phyloP scores from a whole-genome alignment of 805 yeast species.

The Pichia exigua region DNA sequence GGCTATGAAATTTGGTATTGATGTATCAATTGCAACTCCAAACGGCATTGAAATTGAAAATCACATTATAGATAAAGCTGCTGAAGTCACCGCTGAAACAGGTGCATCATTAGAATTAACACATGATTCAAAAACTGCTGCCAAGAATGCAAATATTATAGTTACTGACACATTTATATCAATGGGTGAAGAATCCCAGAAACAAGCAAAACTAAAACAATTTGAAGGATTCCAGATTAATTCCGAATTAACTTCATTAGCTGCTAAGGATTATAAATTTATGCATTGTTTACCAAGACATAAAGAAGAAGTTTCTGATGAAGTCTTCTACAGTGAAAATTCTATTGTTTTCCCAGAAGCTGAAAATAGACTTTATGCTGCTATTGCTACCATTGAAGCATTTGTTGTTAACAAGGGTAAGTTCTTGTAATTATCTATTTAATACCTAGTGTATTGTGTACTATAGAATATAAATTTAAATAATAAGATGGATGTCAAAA shows the following conservation, averaged over 20 bases:
- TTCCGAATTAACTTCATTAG: constrained; percentile 53
- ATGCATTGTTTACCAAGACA: constrained; percentile 99
- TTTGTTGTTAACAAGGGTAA: constrained; percentile 82
- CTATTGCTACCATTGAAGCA: constrained; percentile 86
- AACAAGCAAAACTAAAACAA: constrained; percentile 60
- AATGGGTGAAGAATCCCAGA: constrained; percentile 93
- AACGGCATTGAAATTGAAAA: constrained; percentile 55
- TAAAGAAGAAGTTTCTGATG: constrained; percentile 88
- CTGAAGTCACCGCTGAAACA: constrained; percentile 40
- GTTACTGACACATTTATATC: constrained; percentile 98
- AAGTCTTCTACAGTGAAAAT: constrained; percentile 75
- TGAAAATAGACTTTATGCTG: constrained; percentile 93
- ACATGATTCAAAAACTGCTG: constrained; percentile 70
- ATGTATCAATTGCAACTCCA: constrained; percentile 81
- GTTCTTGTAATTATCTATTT: constrained; percentile 17
- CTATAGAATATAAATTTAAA: neutral
- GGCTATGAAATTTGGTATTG: constrained; percentile 73
- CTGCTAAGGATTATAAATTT: constrained; percentile 71
- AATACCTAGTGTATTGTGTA: neutral
- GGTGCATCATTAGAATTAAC: constrained; percentile 50
- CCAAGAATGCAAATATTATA: constrained; percentile 65
- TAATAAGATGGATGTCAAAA: neutral
- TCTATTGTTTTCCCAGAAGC: constrained; percentile 93
- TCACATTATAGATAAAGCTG: constrained; percentile 47
- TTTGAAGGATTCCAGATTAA: constrained; percentile 86